Conservation (phyloP, 371 early-diverging fungal species). For the Actinomucor elegans region DNA sequence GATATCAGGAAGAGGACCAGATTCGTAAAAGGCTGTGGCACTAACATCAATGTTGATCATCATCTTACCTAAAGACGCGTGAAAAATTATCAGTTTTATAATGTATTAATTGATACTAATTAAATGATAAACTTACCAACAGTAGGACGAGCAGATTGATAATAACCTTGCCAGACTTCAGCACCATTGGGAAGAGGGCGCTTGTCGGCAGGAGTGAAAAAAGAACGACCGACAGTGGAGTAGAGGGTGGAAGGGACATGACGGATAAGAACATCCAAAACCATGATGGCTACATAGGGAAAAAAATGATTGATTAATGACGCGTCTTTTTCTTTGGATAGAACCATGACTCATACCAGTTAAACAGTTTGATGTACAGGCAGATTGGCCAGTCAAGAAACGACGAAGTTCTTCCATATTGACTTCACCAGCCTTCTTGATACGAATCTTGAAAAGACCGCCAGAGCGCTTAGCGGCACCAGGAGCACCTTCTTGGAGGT, state of each 20-base stretch:
- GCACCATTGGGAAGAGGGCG: conserved; percentile 73
- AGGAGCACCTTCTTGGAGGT: conserved; percentile 21
- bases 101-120: neutral
- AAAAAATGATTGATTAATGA: neutral
- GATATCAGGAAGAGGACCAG: conserved; percentile 66
- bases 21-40: conserved; percentile 85
- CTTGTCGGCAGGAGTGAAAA: conserved; percentile 77
- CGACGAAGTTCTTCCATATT: conserved; percentile 56
- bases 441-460: conserved; percentile 52
- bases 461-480: conserved; percentile 24
- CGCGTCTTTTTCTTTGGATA: neutral
- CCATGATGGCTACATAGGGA: conserved; percentile 64
- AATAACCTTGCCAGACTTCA: conserved; percentile 93
- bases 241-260: conserved; percentile 75
- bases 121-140: conserved; percentile 37
- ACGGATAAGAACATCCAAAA: conserved; percentile 82
- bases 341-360: conserved; percentile 31
- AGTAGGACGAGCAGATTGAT: conserved; percentile 85
- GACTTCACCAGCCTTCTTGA: conserved; percentile 62
- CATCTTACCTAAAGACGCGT: conserved; percentile 45
- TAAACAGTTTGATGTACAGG: conserved; percentile 44
- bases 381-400: conserved; percentile 46
- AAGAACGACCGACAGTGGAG: conserved; percentile 84
- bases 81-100: neutral
- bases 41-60: conserved; percentile 89